These are phyloP conservation scores for Calonectria pauciramosa DNA, from an alignment of 2,329 filamentous ascomycete species.

Conservation along the genomic window DNA sequence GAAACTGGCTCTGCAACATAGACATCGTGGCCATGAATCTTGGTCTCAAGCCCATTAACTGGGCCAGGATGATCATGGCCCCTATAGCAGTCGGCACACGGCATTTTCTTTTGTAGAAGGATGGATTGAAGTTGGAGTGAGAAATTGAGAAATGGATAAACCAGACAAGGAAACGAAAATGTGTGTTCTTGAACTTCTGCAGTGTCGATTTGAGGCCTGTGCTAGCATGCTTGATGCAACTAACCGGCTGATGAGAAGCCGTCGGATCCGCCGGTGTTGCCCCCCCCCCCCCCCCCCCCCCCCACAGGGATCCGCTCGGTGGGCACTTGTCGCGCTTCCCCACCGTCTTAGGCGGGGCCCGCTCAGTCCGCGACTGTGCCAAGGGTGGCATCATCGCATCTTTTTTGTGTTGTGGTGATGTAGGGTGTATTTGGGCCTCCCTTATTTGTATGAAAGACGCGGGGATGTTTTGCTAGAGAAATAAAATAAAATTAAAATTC, in stretches of 20 bases:
- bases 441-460: neutral
- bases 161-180: neutral
- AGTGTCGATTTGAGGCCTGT: neutral
- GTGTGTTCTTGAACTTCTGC: neutral
- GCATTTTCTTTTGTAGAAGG: neutral
- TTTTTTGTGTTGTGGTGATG: neutral
- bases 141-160: neutral
- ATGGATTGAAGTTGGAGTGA: neutral
- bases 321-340: neutral
- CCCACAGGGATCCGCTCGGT: neutral
- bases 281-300: too few relatives aligned
- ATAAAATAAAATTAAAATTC: too few relatives aligned
- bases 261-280: neutral
- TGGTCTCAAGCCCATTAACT: neutral
- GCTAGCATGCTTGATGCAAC: neutral
- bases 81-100: neutral
- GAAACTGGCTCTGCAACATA: neutral
- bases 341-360: neutral
- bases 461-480: too few relatives aligned
- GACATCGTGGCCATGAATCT: neutral
- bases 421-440: neutral
- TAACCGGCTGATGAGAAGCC: neutral
- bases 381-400: neutral
- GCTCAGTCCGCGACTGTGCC: neutral
- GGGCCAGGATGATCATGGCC: neutral